These are phyloP conservation scores for Wickerhamomyces canadensis DNA, from an alignment of 805 yeast species.

Conservation along the genomic window DNA sequence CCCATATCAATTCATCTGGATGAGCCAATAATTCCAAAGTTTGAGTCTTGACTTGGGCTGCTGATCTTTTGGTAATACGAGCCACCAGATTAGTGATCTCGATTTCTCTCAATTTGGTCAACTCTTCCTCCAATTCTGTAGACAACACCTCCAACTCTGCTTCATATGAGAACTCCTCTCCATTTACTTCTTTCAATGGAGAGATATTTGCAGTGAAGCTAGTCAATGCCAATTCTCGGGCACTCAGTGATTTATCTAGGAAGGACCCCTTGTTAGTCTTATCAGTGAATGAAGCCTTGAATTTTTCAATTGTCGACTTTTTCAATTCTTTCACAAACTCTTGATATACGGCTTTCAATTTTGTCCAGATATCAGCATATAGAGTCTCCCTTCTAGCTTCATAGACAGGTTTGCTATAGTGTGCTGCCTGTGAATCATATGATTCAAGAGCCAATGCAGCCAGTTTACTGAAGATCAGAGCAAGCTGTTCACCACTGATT, in stretches of 20 bases:
- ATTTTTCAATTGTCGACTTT: constrained; percentile 26
- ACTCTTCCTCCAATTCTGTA: constrained; percentile 24
- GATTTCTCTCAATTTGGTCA: constrained; percentile 13
- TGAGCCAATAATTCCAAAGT: constrained; percentile 40
- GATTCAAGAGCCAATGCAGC: constrained; percentile 40
- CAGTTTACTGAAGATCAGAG: constrained; percentile 37
- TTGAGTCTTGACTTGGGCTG: constrained; percentile 42
- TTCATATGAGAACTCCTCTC: constrained; percentile 23
- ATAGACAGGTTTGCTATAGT: constrained; percentile 67
- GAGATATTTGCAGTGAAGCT: constrained; percentile 12
- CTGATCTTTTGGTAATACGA: constrained; percentile 43
- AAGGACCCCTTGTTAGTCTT: constrained; percentile 28
- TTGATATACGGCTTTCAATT: constrained; percentile 39
- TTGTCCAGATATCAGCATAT: constrained; percentile 39
- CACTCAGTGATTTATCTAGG: constrained; percentile 26
- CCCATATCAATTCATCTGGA: constrained; percentile 59
- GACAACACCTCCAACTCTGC: constrained; percentile 29
- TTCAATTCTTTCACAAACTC: constrained; percentile 34
- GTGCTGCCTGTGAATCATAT: constrained; percentile 71
- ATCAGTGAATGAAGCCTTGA: constrained; percentile 23
- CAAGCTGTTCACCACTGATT: constrained; percentile 28
- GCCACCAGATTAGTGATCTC: constrained; percentile 30
- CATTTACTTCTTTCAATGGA: constrained; percentile 15
- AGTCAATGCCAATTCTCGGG: constrained; percentile 22
- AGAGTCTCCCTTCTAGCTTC: constrained; percentile 52